These are phyloP conservation scores for Pythium sp. DNA, from an alignment of 352 stramenopile species.

Conservation along the genomic window DNA sequence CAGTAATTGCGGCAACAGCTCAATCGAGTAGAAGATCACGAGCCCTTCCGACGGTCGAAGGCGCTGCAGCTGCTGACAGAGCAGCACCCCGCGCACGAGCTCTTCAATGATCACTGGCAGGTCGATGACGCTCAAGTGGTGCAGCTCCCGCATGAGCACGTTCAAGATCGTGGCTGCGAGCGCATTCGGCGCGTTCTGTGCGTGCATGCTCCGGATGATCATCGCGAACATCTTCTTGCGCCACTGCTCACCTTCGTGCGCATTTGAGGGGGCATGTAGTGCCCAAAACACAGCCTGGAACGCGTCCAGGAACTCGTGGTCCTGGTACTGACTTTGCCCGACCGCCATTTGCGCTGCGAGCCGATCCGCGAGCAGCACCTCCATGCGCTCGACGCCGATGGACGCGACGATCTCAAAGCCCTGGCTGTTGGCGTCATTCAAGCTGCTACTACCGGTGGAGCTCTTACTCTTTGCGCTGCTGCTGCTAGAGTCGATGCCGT, in stretches of 20 bases:
- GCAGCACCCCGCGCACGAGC: conserved; percentile 27
- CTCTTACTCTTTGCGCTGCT: background rate
- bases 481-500: background rate
- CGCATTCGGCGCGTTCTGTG: conserved; percentile 22
- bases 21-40: conserved; percentile 38
- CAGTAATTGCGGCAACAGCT: conserved; percentile 43
- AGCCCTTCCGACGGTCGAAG: conserved; percentile 20
- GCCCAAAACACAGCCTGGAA: conserved; percentile 43
- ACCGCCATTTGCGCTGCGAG: conserved; percentile 21
- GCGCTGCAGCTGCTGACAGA: conserved; percentile 26
- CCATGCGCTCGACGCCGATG: conserved; percentile 27
- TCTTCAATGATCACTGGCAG: conserved; percentile 30
- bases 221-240: conserved; percentile 23
- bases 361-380: conserved; percentile 18
- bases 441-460: background rate
- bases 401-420: conserved; percentile 18
- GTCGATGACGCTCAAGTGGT: conserved; percentile 29
- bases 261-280: conserved; percentile 17
- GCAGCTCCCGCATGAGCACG: conserved; percentile 35
- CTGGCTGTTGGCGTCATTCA: background rate
- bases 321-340: conserved; percentile 34
- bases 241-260: conserved; percentile 23
- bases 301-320: conserved; percentile 26
- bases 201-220: conserved; percentile 29
- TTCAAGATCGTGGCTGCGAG: conserved; percentile 20